Evolutionary conservation across 495 filamentous ascomycete species (phyloP), one percentile per base, ranked within the genome.

Genomic region (Tuber calosporum): DNA sequence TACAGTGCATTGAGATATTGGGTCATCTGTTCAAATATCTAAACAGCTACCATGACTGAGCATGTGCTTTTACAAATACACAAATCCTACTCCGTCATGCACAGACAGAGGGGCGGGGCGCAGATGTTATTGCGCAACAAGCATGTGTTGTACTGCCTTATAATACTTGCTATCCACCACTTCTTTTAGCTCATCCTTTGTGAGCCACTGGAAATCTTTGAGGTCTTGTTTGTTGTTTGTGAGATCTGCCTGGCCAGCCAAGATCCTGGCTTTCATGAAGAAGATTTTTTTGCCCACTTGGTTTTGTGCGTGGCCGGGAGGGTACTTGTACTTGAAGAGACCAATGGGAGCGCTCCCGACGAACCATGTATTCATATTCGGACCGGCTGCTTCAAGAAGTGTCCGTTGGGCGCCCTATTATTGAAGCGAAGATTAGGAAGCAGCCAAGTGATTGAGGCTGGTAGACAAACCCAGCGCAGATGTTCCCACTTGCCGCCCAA

Each of bases 361-460:
- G 78, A 98, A 87, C 94, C 96, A 99, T 73, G 93, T 97, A 85
- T 98, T 97, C 94, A 99, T 98, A 86, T 99, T 97, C 40, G 91
- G 83, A 74, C 95, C 95, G 19, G 88, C 92, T 19, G 93, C 84
- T 76, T 93, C 88, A 66, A 87, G 82, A 7, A 98, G 86, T 73
- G 91, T 88, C 68, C 93, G 88, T 75, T 90, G 87, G 66, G 94
- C 94, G 41, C 91, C 91, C 96, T 99, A 79, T 67, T 48, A 20
- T 7, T 38, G 53, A 20, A 6, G 17, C 39, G 7, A 38, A 43
- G 13, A 6, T 73, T 80, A 73, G 68, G 22, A 11, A 53, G 53
- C 20, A n/a, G 74, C 4, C 53, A 58, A 15, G 20, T 43, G 37
- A 36, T 69, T 62, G 26, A 30, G 13, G 19, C 30, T 1, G 26